Conservation (phyloP, 352 stramenopile genomes). For the Phytophthora capsici region DNA sequence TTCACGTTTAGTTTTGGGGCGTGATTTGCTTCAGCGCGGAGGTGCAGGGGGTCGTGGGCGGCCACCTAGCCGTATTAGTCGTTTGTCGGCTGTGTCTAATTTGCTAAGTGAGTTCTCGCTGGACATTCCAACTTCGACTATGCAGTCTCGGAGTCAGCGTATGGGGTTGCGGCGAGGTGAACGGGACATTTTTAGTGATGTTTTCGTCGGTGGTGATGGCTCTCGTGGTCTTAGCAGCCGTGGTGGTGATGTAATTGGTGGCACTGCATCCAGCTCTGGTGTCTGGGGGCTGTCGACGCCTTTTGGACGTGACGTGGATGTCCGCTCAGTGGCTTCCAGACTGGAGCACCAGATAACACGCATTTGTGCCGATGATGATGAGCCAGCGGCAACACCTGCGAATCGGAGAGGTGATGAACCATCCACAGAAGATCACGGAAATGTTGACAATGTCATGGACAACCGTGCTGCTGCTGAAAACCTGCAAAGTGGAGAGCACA, state of each 20-base stretch:
- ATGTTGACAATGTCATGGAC: constrained; percentile 37
- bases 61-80: constrained; percentile 66
- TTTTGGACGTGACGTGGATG: constrained; percentile 53
- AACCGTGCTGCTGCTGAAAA: constrained; percentile 20
- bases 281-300: constrained; percentile 43
- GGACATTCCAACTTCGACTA: constrained; percentile 61
- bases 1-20: constrained; percentile 44
- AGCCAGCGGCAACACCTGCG: constrained; percentile 16
- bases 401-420: constrained; percentile 14
- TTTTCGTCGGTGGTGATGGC: constrained; percentile 44
- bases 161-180: constrained; percentile 55
- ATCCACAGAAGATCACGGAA: constrained; percentile 11
- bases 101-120: constrained; percentile 85
- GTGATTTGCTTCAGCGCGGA: constrained; percentile 53
- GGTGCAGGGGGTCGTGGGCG: constrained; percentile 45
- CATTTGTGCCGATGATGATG: constrained; percentile 48
- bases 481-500: constrained; percentile 44
- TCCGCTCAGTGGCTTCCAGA: constrained; percentile 73
- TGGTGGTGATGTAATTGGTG: constrained; percentile 34
- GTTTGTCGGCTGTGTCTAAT: constrained; percentile 75
- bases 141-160: constrained; percentile 42
- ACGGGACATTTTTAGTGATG: constrained; percentile 53
- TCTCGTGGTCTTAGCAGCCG: constrained; percentile 48
- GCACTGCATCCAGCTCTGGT: constrained; percentile 18
- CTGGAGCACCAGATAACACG: constrained; percentile 77